These are phyloP conservation scores for Aspergillus ellipticus DNA, from an alignment of 495 filamentous ascomycete genomes.

Conservation along the genomic window DNA sequence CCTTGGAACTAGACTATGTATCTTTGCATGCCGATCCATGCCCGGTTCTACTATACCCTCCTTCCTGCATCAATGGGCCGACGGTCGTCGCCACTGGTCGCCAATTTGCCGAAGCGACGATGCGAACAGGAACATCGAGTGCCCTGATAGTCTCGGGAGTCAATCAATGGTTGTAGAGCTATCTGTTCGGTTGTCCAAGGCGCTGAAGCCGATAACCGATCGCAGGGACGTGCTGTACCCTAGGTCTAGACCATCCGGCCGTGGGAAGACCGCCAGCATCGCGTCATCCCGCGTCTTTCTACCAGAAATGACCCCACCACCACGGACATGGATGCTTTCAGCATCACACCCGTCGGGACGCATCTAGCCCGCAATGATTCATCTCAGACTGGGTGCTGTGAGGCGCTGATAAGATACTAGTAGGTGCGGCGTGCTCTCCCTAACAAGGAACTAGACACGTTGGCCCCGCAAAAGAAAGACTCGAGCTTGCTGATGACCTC, in stretches of 20 bases:
- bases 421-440: background rate
- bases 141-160: background rate
- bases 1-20: conserved; percentile 3
- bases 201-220: background rate
- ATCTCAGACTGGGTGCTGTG: background rate
- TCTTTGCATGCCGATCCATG: background rate
- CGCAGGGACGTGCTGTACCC: background rate
- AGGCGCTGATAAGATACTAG: background rate
- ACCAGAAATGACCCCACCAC: background rate
- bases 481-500: background rate
- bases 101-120: background rate
- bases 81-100: too few species aligned
- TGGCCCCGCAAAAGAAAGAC: background rate
- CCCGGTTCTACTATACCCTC: background rate
- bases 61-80: background rate
- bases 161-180: background rate
- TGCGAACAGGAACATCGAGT: background rate
- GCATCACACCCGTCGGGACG: background rate
- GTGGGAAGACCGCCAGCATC: background rate
- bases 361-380: background rate
- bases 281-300: conserved; percentile 10
- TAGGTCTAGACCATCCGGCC: background rate
- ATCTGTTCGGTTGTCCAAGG: background rate
- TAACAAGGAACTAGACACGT: background rate
- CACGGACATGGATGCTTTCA: background rate